A percentile compares a stretch with the other conserved stretches of the same genome.
These are phyloP conservation scores for Oryza glaberrima DNA, from an alignment of 176 grass and related monocot genomes.

Conservation along the genomic window DNA sequence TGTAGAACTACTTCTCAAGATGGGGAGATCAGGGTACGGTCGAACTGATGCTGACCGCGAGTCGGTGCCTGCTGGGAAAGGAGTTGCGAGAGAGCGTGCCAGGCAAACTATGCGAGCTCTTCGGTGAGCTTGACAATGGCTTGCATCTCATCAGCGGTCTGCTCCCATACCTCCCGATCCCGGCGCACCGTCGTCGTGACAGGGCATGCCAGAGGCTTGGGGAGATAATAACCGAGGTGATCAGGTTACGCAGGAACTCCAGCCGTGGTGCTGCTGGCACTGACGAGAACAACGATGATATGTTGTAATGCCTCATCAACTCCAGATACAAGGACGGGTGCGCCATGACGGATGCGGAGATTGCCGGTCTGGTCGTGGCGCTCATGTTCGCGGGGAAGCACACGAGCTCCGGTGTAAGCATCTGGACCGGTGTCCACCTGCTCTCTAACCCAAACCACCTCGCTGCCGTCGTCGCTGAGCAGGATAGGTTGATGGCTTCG, in stretches of 20 bases:
- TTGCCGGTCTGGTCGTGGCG: conserved; percentile 37
- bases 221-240: conserved; percentile 45
- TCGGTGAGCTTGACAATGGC: conserved; percentile 45
- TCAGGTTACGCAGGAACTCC: conserved; percentile 48
- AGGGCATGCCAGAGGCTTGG: conserved; percentile 37
- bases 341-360: conserved; percentile 36
- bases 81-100: conserved; percentile 47
- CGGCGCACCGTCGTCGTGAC: conserved; percentile 45
- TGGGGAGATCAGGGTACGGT: conserved; percentile 51
- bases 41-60: conserved; percentile 43
- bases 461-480: not conserved
- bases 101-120: conserved; percentile 45
- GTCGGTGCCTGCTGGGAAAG: conserved; percentile 50
- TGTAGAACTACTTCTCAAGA: conserved; percentile 15
- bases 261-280: not conserved
- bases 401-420: conserved; percentile 42
- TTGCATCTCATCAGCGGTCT: conserved; percentile 40
- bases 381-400: conserved; percentile 52
- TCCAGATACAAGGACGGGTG: conserved; percentile 46
- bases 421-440: conserved; percentile 46
- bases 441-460: not conserved
- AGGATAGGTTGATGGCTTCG: not conserved
- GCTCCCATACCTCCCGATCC: conserved; percentile 59
- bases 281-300: conserved; percentile 1
- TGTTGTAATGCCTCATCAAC: conserved; percentile 55